Conservation (phyloP, 495 filamentous ascomycete species). For the Aspergillus campestris region DNA sequence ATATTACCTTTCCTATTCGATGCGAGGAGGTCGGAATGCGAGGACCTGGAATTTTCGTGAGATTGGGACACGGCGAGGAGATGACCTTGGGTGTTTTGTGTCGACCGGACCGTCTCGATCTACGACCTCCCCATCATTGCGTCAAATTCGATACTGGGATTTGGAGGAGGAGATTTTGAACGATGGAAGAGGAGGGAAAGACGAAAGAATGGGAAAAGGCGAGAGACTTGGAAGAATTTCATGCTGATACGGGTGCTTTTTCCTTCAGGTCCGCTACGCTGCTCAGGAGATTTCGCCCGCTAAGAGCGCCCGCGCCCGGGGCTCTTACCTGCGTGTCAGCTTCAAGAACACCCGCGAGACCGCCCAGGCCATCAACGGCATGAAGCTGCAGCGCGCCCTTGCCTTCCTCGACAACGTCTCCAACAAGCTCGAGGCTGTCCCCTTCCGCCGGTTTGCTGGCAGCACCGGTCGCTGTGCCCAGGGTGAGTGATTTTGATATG, state of each 20-base stretch:
- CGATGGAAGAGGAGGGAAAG: conserved; percentile 1
- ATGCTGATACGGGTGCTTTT: conserved; percentile 25
- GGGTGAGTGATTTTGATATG: conserved; percentile 56
- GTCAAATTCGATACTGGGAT: too few relatives aligned
- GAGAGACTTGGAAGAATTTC: background rate
- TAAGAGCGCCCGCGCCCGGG: conserved; percentile 94
- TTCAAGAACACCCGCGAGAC: conserved; percentile 99
- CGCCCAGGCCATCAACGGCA: conserved; percentile 96
- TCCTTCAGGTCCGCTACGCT: conserved; percentile 89
- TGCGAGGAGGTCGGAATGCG: conserved; percentile 1
- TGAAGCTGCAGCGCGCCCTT: conserved; percentile 92
- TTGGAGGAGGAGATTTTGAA: too few relatives aligned
- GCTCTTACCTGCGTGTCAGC: conserved; percentile 95
- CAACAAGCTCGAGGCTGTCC: conserved; percentile 90
- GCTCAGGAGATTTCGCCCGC: conserved; percentile 75
- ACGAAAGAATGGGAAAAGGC: background rate
- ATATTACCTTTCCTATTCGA: conserved; percentile 8
- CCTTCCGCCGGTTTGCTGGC: conserved; percentile 92
- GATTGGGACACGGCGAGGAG: conserved; percentile 1
- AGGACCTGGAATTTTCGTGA: background rate
- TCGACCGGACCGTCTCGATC: background rate
- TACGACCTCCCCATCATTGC: too few relatives aligned
- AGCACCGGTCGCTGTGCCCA: conserved; percentile 88
- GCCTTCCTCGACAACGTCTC: conserved; percentile 94
- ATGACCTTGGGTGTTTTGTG: conserved; percentile 5